These are phyloP conservation scores for Globisporangium heterothallicum DNA, from an alignment of 352 stramenopile species.

Conservation along the genomic window DNA sequence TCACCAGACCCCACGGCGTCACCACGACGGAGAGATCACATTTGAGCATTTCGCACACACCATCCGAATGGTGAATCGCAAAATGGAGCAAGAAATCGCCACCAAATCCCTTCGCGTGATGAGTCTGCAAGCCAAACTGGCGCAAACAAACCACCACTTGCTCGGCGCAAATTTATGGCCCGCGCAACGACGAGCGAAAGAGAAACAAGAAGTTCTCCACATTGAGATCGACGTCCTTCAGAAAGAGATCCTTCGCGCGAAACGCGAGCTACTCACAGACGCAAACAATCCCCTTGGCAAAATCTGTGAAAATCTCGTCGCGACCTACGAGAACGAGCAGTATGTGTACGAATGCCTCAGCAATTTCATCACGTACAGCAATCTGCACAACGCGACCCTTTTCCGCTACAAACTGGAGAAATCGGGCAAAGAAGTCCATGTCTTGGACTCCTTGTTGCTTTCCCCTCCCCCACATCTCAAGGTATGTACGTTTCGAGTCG, in stretches of 20 bases:
- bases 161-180: neutral
- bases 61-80: conserved; percentile 59
- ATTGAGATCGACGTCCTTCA: conserved; percentile 60
- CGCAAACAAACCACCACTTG: neutral
- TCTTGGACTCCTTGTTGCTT: conserved; percentile 55
- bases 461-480: conserved; percentile 35
- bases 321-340: conserved; percentile 69
- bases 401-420: conserved; percentile 55
- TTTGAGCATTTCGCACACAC: conserved; percentile 53
- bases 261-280: conserved; percentile 48
- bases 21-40: conserved; percentile 53
- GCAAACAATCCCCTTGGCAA: conserved; percentile 36
- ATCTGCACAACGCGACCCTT: conserved; percentile 28
- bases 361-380: conserved; percentile 56
- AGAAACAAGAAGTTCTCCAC: conserved; percentile 20
- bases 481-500: conserved; percentile 19
- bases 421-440: conserved; percentile 46
- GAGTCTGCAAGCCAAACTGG: conserved; percentile 34
- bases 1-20: neutral
- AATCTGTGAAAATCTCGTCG: conserved; percentile 56
- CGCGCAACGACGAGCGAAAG: conserved; percentile 8
- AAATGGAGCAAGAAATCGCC: conserved; percentile 57
- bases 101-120: conserved; percentile 47
- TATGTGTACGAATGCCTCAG: conserved; percentile 63
- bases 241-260: conserved; percentile 39